Evolutionary conservation across 768 basidiomycete species (phyloP), one percentile per base, ranked within the genome.

Genomic region (Amanita pseudoporphyria): DNA sequence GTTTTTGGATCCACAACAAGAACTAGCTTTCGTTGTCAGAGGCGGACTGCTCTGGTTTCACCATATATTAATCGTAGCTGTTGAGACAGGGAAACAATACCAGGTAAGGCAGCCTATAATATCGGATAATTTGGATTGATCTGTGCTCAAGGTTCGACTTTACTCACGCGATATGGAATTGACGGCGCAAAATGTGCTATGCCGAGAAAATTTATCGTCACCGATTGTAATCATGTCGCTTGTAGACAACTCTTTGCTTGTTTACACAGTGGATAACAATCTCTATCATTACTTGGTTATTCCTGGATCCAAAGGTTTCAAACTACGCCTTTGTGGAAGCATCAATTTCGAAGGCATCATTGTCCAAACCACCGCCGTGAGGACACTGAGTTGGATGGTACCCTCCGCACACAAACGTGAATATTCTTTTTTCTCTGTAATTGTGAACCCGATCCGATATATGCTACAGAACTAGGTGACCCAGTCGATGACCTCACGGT

Each of bases 31-130:
- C 59, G 60, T 72, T 5, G 93, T 99, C 13, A 79, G 82, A 61
- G 96, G 96, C 6, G 96, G 96, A 3, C 61, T 99, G 57, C 62
- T 95, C 16, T 99, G 96, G 96, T 98, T 96, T 62, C 88, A 95
- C 54, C 93, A 95, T 61, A 87, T 97, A 9, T 72, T 99, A 47
- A 80, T 99, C 51, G 94, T 81, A 30, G 92, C 92, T 1, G 82
- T 92, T 19, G 95, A 97, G 59, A 74, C 82, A 13, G 76, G 81
- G 12, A 86, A 81, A 59, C 79, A 83, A 7, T 81, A 84, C 63
- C 85, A 88, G 76, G 89, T 82, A 39, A 16, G 68, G 68, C 54
- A 9, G 35, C 14, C 52, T 32, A 35, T 50, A 12, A 30, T 49
- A 33, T 40, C 22, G 18, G 1, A 13, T 26, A 16, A 19, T 44